Evolutionary conservation across 2,329 filamentous ascomycete genomes (phyloP).

Genomic region (Fusarium sp.): DNA sequence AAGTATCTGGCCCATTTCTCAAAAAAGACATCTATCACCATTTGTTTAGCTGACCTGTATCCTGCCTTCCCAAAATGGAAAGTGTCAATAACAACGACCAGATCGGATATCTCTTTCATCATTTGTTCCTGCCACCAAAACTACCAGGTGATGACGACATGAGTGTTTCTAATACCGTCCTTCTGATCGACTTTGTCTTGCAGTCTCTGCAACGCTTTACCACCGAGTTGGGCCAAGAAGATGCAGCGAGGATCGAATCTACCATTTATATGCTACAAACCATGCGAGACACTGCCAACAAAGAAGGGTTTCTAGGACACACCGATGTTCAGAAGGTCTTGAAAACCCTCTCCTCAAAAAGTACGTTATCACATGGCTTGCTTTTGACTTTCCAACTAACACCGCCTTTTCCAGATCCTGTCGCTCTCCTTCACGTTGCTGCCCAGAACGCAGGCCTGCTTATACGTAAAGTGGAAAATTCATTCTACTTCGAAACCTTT

Average conservation of each 20-base stretch:
- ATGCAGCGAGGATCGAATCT: not conserved
- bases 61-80: not conserved
- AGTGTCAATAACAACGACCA: not conserved
- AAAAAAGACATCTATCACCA: not conserved
- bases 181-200: slow-evolving; percentile 19
- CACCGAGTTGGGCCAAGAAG: not conserved
- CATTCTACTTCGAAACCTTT: slow-evolving; percentile 30
- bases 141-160: slow-evolving; percentile 43
- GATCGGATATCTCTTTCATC: slow-evolving; percentile 36
- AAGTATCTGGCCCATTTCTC: not conserved
- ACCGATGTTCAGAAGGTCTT: slow-evolving; percentile 2
- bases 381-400: not conserved
- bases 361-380: not conserved
- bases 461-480: not conserved
- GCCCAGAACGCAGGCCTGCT: slow-evolving; percentile 38
- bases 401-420: not conserved
- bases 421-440: slow-evolving; percentile 11
- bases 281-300: slow-evolving; percentile 6
- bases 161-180: not conserved
- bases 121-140: slow-evolving; percentile 51
- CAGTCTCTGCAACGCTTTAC: slow-evolving; percentile 19
- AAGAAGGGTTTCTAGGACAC: slow-evolving; percentile 9
- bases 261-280: slow-evolving; percentile 28
- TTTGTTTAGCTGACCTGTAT: not conserved
- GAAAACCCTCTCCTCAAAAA: not conserved